These are phyloP conservation scores for Cubamyces lactineus DNA, from an alignment of 768 basidiomycete genomes.

Conservation along the genomic window DNA sequence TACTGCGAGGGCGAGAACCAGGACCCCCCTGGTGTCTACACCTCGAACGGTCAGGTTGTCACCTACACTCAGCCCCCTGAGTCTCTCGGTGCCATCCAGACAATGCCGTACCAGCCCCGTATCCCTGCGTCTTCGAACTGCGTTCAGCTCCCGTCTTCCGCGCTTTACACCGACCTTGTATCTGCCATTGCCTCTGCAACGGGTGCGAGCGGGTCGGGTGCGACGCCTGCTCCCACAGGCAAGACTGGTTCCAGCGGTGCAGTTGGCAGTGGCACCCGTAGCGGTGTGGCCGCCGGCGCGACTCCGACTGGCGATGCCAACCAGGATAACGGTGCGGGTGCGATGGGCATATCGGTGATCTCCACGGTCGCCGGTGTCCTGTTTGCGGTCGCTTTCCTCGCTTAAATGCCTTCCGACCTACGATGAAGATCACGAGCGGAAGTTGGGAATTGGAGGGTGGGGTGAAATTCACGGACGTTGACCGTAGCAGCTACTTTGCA, in stretches of 20 bases:
- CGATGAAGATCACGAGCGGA: conserved; percentile 19
- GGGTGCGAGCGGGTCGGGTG: conserved; percentile 13
- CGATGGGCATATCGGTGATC: conserved; percentile 35
- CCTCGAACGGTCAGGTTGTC: conserved; percentile 41
- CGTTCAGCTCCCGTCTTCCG: conserved; percentile 39
- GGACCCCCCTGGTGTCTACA: conserved; percentile 58
- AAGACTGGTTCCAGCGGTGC: conserved; percentile 23
- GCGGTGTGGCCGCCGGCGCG: conserved; percentile 8
- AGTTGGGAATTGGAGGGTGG: not conserved
- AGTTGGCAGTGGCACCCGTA: conserved; percentile 14
- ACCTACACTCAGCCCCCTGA: conserved; percentile 55
- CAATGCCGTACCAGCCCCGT: conserved; percentile 47
- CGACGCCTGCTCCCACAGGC: conserved; percentile 20
- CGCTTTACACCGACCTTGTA: conserved; percentile 38
- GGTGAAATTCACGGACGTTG: conserved; percentile 8
- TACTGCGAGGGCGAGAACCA: conserved; percentile 70
- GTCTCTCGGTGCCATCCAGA: conserved; percentile 46
- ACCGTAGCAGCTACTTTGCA: conserved; percentile 5
- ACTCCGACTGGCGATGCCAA: conserved; percentile 24
- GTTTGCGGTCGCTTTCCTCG: conserved; percentile 41
- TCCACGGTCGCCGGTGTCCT: conserved; percentile 38
- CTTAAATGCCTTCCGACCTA: conserved; percentile 27
- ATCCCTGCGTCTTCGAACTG: conserved; percentile 50
- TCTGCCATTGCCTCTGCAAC: conserved; percentile 16
- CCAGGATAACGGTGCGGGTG: conserved; percentile 24